Evolutionary conservation across 2,329 filamentous ascomycete genomes (phyloP).

Genomic region (Periconia macrospinosa): DNA sequence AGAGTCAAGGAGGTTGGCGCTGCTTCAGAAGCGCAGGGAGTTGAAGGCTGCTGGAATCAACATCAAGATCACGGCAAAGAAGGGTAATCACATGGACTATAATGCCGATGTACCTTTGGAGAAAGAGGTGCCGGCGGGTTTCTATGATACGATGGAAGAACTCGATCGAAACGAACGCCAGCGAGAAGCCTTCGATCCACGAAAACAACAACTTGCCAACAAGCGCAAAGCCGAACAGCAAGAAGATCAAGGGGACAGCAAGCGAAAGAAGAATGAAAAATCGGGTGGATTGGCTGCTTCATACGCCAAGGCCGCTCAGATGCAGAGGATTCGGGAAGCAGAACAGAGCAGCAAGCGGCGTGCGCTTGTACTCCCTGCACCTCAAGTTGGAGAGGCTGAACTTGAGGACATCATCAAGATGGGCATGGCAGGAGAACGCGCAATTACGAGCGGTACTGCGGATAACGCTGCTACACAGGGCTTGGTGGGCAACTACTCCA

Average conservation of each 20-base stretch:
- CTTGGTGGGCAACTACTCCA: slow-evolving; percentile 83
- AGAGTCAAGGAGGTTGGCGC: slow-evolving; percentile 85
- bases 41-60: slow-evolving; percentile 98
- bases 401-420: slow-evolving; percentile 98
- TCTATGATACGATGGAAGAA: slow-evolving; percentile 92
- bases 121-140: slow-evolving; percentile 83
- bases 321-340: slow-evolving; percentile 92
- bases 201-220: slow-evolving; percentile 85
- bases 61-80: slow-evolving; percentile 88
- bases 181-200: slow-evolving; percentile 83
- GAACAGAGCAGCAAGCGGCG: slow-evolving; percentile 95
- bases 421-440: slow-evolving; percentile 89
- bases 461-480: slow-evolving; percentile 85
- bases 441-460: slow-evolving; percentile 74
- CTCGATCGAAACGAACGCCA: slow-evolving; percentile 78
- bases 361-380: slow-evolving; percentile 77
- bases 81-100: slow-evolving; percentile 98
- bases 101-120: slow-evolving; percentile 99
- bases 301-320: slow-evolving; percentile 87
- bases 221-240: slow-evolving; percentile 92
- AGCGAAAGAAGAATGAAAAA: slow-evolving; percentile 83
- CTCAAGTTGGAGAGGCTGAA: slow-evolving; percentile 90
- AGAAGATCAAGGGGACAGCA: slow-evolving; percentile 76
- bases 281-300: slow-evolving; percentile 79
- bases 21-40: slow-evolving; percentile 92